Base-by-base conservation (phyloP, 331 rosid species). In the Malus hybrid region DNA sequence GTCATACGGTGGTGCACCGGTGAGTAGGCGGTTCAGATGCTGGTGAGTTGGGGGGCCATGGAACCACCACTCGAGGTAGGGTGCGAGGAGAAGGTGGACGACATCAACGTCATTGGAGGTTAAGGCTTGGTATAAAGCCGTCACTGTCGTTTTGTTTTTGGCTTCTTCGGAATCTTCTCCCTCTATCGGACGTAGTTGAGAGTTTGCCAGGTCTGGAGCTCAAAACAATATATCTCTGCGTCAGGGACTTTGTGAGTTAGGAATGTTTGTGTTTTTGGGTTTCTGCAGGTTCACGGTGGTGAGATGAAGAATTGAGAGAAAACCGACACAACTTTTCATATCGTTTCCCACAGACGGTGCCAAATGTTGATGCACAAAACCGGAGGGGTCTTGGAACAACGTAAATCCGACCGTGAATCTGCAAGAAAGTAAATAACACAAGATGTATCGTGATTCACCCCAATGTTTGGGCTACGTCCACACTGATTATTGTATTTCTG, bases 51-150 rank as follows among this genome's bases (percentile, higher is more conserved):
- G 89, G 0, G 96, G 96, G 61, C 96, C 96, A 27, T 93, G 98
- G 88, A 87, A 93, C 96, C 96, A 90, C 96, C 96, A 93, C 71
- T 89, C 98, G 34, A 93, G 69, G 71, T 89, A 83, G 5, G 91
- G 81, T 0, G 95, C 86, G 0, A 93, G 80, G 46, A 89, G 76
- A 12, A 60, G 75, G 12, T 76, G 80, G 61, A 85, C 70, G 34
- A 79, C 80, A 33, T 80, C 44, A 6, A 60, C 82, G 75, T 89
- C 86, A 15, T 79, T 77, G 22, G 80, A 59, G 75, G 60, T 66
- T 13, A 93, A 65, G 56, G 95, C 93, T 50, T 80, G 75, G 86
- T 93, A 93, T 19, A 93, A 81, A 63, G 76, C 71, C 15, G 19
- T 81, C 31, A 93, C 80, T 6, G 75, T 34, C 77, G 69, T 78